phyloP scores from a whole-genome alignment of 2,329 filamentous ascomycete genomes.

The Ustilaginoidea virens region DNA sequence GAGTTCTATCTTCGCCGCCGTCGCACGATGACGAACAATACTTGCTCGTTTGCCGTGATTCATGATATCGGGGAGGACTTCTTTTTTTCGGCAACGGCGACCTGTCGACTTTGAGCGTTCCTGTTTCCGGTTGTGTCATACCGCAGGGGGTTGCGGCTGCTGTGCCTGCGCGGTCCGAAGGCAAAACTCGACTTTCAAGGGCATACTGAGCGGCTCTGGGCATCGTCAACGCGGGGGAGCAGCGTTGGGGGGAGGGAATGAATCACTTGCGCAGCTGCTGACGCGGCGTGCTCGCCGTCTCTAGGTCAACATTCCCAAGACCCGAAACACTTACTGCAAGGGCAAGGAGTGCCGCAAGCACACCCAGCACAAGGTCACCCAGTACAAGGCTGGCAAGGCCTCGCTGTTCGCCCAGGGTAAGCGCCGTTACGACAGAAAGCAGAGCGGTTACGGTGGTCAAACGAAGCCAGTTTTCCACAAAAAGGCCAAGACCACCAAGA shows the following conservation, averaged over 20 bases:
- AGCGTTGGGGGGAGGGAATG: no score
- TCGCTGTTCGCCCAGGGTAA: slow-evolving; percentile 97
- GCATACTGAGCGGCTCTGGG: no score
- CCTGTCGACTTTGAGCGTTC: no score
- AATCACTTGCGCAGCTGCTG: no score
- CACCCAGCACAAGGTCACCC: slow-evolving; percentile 84
- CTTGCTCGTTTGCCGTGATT: no score
- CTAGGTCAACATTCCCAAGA: slow-evolving; percentile 97
- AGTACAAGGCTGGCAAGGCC: slow-evolving; percentile 96
- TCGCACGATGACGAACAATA: slow-evolving; percentile 18
- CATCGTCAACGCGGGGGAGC: no score
- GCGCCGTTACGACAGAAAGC: slow-evolving; percentile 98
- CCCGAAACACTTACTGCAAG: slow-evolving; percentile 95
- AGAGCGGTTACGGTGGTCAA: slow-evolving; percentile 99
- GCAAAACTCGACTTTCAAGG: no score
- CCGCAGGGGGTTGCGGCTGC: no score
- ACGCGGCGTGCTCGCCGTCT: slow-evolving; percentile 2
- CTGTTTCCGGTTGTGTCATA: no score
- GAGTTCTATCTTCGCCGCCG: slow-evolving; percentile 11
- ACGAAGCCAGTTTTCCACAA: slow-evolving; percentile 99
- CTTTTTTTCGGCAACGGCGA: background rate
- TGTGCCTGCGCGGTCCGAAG: no score
- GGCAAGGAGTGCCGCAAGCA: slow-evolving; percentile 87
- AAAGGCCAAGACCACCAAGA: slow-evolving; percentile 99
- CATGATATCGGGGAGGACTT: no score